phyloP scores from a whole-genome alignment of 208 protist genomes.

The Crithidia brevicula region DNA sequence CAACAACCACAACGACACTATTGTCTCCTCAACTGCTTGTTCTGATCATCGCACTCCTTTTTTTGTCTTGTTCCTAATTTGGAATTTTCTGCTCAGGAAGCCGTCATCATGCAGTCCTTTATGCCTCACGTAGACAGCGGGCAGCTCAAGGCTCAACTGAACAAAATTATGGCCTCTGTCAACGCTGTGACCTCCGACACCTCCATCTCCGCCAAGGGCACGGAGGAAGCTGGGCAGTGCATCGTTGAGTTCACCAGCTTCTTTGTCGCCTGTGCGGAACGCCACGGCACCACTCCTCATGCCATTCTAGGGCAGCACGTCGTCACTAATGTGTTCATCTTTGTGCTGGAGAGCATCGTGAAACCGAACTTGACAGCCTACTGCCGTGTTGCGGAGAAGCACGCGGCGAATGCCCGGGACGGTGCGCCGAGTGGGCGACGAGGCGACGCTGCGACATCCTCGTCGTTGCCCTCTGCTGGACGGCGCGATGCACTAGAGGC shows the following conservation, averaged over 20 bases:
- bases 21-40: not conserved
- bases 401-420: slow-evolving; percentile 7
- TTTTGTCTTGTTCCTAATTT: not conserved
- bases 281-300: slow-evolving; percentile 54
- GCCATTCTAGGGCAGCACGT: slow-evolving; percentile 76
- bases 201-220: slow-evolving; percentile 17
- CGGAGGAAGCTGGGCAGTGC: slow-evolving; percentile 47
- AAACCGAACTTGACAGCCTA: slow-evolving; percentile 58
- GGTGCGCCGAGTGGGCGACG: not conserved
- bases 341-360: slow-evolving; percentile 70
- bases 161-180: slow-evolving; percentile 30
- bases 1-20: not conserved
- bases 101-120: slow-evolving; percentile 35
- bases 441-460: too few species aligned
- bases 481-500: slow-evolving; percentile 30
- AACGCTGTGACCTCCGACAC: slow-evolving; percentile 8
- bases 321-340: slow-evolving; percentile 67
- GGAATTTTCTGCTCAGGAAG: slow-evolving; percentile 9
- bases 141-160: slow-evolving; percentile 25
- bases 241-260: slow-evolving; percentile 50
- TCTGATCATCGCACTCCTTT: not conserved
- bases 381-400: slow-evolving; percentile 28
- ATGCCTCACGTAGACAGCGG: slow-evolving; percentile 15
- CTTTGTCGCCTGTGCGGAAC: slow-evolving; percentile 41
- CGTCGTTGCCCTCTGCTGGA: too few species aligned